Evolutionary conservation across 441 rosid species (phyloP).

Genomic region (Croton setiger): DNA sequence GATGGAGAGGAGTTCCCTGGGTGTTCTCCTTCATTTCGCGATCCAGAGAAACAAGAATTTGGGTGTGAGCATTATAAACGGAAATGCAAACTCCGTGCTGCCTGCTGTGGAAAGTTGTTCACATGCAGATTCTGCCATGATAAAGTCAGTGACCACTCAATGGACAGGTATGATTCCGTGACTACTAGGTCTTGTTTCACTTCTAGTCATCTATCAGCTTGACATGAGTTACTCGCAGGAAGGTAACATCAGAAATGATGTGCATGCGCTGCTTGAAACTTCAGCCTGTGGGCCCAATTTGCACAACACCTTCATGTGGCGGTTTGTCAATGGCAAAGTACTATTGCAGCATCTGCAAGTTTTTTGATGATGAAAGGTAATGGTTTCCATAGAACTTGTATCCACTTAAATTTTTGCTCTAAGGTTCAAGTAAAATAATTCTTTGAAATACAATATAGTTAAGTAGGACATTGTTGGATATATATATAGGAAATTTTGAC

Average conservation of each 20-base stretch:
- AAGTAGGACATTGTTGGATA: not conserved
- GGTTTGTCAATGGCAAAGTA: conserved; percentile 83
- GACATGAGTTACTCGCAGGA: conserved; percentile 45
- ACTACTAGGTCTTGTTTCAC: conserved; percentile 16
- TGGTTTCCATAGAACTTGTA: not conserved
- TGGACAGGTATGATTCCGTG: conserved; percentile 67
- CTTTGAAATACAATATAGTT: not conserved
- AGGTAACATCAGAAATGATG: conserved; percentile 94
- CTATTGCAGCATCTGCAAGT: conserved; percentile 84
- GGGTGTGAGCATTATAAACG: conserved; percentile 97
- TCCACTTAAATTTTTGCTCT: not conserved
- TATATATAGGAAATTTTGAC: not conserved
- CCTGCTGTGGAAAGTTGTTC: conserved; percentile 82
- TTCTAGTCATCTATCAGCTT: conserved; percentile 16
- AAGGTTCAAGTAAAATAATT: not conserved
- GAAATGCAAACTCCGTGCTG: conserved; percentile 87
- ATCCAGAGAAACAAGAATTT: conserved; percentile 55
- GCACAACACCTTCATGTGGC: conserved; percentile 67
- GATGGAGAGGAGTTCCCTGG: conserved; percentile 56
- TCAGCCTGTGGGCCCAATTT: conserved; percentile 82
- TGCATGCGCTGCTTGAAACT: conserved; percentile 85
- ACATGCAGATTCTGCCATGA: conserved; percentile 96
- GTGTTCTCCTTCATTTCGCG: conserved; percentile 65
- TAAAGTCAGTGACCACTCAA: conserved; percentile 85
- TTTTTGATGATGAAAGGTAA: conserved; percentile 96